Base-by-base conservation (phyloP, 768 basidiomycete species). In the Naganishia onofrii region DNA sequence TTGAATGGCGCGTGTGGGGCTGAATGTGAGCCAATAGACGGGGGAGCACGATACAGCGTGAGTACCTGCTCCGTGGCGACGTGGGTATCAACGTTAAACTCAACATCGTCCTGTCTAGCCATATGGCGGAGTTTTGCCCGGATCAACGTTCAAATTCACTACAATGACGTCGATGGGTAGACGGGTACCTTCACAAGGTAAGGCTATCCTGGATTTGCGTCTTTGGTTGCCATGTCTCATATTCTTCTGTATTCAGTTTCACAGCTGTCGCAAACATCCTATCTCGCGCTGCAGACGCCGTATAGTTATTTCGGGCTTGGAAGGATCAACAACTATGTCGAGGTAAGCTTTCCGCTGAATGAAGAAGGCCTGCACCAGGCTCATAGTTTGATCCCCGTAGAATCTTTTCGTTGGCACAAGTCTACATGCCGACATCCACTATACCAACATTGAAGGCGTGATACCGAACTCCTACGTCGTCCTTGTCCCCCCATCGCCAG, bases 321-420 rank as follows among this genome's bases (percentile, higher is more conserved):
- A 0, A 88, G 96, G 51, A 98, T 94, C 19, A 99, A 99, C 81
- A 99, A 99, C 80, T 99, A 99, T 82, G 93, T 99, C 76, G 96
- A 99, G 74, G 81, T 79, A 48, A 70, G 79, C 74, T 31, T 17
- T 53, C 13, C 34, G 29, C 46, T 8, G 26, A 29, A n/a, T n/a
- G n/a, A n/a, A n/a, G n/a, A n/a, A n/a, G n/a, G n/a, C n/a, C n/a
- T 12, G 53, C 19, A 12, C 2, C 31, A 52, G 1, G 28, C 51
- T 54, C 64, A 44, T 68, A 0, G 6, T 26, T 44, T 9, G 7
- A 26, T 10, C 31, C 1, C 31, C 5, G 7, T 69, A 82, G 84
- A 97, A 97, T 80, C 85, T 99, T 1, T 96, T 96, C 78, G 91
- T 98, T 23, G 96, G 96, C 19, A 89, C 92, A 4, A 95, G 93